A percentile compares a stretch with the other conserved stretches of the same genome.
Conservation (phyloP, 176 grass and related monocot species). For the Melocanna baccifera region DNA sequence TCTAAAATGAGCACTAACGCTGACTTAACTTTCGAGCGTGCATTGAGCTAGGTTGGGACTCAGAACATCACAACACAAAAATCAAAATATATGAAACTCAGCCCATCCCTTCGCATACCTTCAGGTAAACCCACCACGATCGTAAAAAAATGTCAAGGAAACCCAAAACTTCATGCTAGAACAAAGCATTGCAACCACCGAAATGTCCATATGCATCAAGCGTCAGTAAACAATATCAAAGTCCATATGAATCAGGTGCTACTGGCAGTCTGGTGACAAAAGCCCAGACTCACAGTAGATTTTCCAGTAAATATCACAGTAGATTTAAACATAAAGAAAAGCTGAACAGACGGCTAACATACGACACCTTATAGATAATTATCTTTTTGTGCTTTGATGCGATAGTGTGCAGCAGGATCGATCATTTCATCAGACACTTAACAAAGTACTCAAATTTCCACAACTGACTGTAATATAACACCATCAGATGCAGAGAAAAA, state of each 20-base stretch:
- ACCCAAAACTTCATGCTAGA: neutral
- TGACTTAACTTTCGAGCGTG: neutral
- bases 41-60: neutral
- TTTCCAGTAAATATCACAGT: neutral
- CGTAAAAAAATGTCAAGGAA: neutral
- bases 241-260: neutral
- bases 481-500: conserved; percentile 45
- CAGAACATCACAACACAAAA: neutral
- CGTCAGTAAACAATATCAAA: neutral
- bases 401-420: conserved; percentile 17
- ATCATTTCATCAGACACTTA: conserved; percentile 21
- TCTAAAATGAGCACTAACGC: neutral
- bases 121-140: neutral
- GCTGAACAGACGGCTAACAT: neutral
- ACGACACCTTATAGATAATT: conserved; percentile 3
- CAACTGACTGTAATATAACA: conserved; percentile 52
- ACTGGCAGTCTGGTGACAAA: neutral
- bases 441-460: conserved; percentile 40
- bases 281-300: neutral
- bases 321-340: neutral
- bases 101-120: neutral
- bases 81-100: neutral
- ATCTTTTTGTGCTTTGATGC: conserved; percentile 30
- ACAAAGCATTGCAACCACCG: neutral
- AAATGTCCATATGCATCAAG: neutral